phyloP scores from a whole-genome alignment of 441 rosid genomes.

The Isatis lusitanica region DNA sequence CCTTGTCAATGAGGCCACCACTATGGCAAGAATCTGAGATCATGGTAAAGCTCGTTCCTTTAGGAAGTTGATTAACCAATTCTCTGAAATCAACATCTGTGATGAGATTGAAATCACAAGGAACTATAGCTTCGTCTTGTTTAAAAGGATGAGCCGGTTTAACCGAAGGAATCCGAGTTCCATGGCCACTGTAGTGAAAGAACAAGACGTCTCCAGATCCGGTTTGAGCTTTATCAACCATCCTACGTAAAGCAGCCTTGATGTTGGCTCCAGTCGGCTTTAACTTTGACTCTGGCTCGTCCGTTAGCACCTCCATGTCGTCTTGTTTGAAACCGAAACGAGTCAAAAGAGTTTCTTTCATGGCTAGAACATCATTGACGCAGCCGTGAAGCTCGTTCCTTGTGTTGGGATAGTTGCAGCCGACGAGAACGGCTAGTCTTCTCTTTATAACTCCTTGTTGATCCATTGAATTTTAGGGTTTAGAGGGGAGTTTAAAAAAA shows the following conservation, averaged over 20 bases:
- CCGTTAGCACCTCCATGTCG: slow-evolving; percentile 68
- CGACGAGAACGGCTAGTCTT: slow-evolving; percentile 67
- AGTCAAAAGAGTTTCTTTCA: slow-evolving; percentile 56
- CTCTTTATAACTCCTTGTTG: slow-evolving; percentile 50
- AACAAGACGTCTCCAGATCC: slow-evolving; percentile 52
- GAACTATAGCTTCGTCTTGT: slow-evolving; percentile 92
- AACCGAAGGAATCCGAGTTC: slow-evolving; percentile 91
- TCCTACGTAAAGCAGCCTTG: slow-evolving; percentile 52
- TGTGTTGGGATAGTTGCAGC: slow-evolving; percentile 81
- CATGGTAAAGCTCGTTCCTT: slow-evolving; percentile 67
- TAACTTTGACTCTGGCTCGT: slow-evolving; percentile 53
- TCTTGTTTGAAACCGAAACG: slow-evolving; percentile 70
- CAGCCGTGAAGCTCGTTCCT: slow-evolving; percentile 88
- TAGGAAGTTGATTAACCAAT: slow-evolving; percentile 67
- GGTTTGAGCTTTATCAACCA: slow-evolving; percentile 54
- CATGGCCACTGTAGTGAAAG: slow-evolving; percentile 93
- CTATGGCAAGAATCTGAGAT: slow-evolving; percentile 94
- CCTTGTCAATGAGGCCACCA: slow-evolving; percentile 87
- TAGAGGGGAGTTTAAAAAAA: background rate
- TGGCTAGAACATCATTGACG: slow-evolving; percentile 77
- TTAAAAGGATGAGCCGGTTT: slow-evolving; percentile 76
- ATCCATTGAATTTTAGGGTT: slow-evolving; percentile 12
- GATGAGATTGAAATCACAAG: slow-evolving; percentile 93
- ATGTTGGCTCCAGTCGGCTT: slow-evolving; percentile 87
- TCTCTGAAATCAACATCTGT: slow-evolving; percentile 93